Base-by-base conservation (phyloP, 805 yeast genomes). In the Metschnikowia lunata region DNA sequence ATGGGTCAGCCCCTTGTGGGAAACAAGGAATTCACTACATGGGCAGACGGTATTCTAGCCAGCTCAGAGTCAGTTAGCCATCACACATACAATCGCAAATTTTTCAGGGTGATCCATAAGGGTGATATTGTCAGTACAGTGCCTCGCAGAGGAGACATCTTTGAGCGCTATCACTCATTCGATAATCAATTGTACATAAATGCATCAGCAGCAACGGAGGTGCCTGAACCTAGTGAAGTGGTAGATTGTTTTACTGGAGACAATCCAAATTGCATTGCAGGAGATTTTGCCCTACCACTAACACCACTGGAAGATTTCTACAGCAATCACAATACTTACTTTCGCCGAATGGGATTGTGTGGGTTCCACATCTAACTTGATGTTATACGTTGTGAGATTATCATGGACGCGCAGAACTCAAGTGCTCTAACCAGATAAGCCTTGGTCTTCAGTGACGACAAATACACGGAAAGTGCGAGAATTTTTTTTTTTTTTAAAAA, bases 1-100 rank as follows among this genome's bases (percentile, higher is more conserved):
- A 61, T 71, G 68, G 78, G 76, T 1, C 76, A 65, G 52, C 78
- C 78, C 0, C 57, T 69, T 18, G 45, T 69, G 7, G 78, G 77
- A 2, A 72, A 73, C 49, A 45, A 53, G 13, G 55, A 54, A n/a
- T 70, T 72, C 43, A 61, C 63, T 1, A 39, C 49, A 4, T 72
- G 72, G 71, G 62, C 61, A 3, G 72, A 69, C 43, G 34, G 30
- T 2, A 65, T 55, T 2, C 40, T 66, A 58, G 69, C 67, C 5
- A 67, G 73, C 44, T 26, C 42, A 1, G 11, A 38, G 31, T 51
- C 57, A 0, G 47, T 62, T 1, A 26, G 30, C 5, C 64, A 60
- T 39, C 51, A 57, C 30, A 31, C 57, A 0, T 58, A 46, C 31
- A 48, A 45, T 6, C 42, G 62, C 13, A 48, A 53, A 28, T 48